These are phyloP conservation scores for Luvunga scandens DNA, from an alignment of 345 rosid species.

Conservation along the genomic window DNA sequence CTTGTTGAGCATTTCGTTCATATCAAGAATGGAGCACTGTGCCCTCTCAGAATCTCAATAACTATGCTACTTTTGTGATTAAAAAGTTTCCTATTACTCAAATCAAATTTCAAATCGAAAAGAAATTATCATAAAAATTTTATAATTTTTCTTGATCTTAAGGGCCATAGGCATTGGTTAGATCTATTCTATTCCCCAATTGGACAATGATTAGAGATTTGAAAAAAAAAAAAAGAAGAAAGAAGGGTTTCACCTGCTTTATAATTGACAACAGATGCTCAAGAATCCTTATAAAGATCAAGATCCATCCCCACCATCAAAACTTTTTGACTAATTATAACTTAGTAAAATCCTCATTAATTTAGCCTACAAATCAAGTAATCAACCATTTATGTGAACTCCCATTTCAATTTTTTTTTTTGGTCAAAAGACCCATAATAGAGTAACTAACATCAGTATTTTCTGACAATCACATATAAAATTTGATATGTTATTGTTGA, in stretches of 20 bases:
- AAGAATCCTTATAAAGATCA: neutral
- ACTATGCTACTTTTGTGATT: neutral
- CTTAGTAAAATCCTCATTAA: no score
- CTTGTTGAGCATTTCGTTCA: neutral
- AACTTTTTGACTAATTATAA: neutral
- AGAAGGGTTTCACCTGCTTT: neutral
- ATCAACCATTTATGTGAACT: neutral
- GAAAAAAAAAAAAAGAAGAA: neutral
- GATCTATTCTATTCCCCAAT: neutral
- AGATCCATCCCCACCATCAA: neutral
- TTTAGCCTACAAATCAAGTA: neutral
- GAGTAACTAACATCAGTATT: neutral
- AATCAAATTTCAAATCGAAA: neutral
- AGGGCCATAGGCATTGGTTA: neutral
- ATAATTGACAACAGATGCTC: conserved; percentile 4
- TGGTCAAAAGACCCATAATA: neutral
- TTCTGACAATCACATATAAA: neutral
- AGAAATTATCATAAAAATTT: neutral
- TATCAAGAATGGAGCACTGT: neutral
- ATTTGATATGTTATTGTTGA: neutral
- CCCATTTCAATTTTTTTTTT: neutral
- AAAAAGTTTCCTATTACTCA: neutral
- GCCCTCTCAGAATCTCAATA: neutral
- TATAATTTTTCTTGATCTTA: neutral
- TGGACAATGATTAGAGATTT: neutral